Evolutionary conservation across 1,284 basidiomycete species (phyloP).

Genomic region (Rhodotorula sp.): DNA sequence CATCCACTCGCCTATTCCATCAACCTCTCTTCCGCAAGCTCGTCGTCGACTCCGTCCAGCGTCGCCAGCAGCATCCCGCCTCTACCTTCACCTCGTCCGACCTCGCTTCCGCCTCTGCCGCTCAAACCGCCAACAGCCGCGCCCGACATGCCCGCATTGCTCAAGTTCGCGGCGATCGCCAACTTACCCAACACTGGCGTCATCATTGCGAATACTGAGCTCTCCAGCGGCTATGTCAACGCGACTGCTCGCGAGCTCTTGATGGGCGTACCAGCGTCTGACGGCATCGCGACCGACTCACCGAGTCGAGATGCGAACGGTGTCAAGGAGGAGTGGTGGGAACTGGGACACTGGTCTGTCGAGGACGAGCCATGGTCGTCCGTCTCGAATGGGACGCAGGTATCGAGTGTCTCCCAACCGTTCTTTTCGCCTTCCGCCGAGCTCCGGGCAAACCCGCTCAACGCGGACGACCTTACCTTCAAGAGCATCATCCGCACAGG

Average conservation of each 20-base stretch:
- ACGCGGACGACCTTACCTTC: conserved; percentile 24
- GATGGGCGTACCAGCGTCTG: conserved; percentile 27
- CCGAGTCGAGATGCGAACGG: neutral
- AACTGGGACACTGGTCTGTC: conserved; percentile 1
- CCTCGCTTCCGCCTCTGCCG: conserved; percentile 16
- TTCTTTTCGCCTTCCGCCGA: conserved; percentile 25
- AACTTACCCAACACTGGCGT: conserved; percentile 39
- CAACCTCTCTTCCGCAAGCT: neutral
- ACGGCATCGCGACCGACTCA: conserved; percentile 7
- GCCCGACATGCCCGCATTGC: conserved; percentile 22
- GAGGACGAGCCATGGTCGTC: conserved; percentile 3
- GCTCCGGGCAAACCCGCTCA: conserved; percentile 23
- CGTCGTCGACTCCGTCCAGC: neutral
- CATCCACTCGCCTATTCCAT: neutral
- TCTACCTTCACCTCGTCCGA: conserved; percentile 20
- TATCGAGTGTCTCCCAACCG: conserved; percentile 4
- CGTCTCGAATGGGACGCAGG: neutral
- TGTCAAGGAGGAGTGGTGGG: neutral
- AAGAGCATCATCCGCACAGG: conserved; percentile 21
- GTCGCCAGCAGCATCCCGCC: neutral
- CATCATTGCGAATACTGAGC: conserved; percentile 33
- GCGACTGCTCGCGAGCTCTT: conserved; percentile 37
- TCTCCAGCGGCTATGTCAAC: conserved; percentile 40
- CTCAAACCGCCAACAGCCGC: neutral
- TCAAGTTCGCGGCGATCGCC: conserved; percentile 36